Evolutionary conservation across 2,329 filamentous ascomycete genomes (phyloP).

Genomic region (Aureobasidium sp.): DNA sequence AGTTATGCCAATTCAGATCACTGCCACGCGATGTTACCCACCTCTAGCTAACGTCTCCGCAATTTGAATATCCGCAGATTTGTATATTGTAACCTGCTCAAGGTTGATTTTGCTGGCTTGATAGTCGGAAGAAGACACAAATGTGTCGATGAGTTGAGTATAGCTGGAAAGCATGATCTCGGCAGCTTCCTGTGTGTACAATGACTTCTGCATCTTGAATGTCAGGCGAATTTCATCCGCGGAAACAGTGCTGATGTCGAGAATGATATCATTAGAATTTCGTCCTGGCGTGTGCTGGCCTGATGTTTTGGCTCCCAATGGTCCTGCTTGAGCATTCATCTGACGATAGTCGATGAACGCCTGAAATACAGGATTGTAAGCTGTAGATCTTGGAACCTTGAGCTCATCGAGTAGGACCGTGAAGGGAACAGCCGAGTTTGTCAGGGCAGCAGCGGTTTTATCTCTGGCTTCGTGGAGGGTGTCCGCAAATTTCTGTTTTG

Average conservation of each 20-base stretch:
- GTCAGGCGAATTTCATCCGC: neutral
- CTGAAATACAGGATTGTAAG: constrained; percentile 33
- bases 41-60: neutral
- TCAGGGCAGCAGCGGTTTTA: constrained; percentile 23
- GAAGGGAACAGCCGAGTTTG: constrained; percentile 28
- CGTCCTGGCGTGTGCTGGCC: neutral
- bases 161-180: constrained; percentile 5
- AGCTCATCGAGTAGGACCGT: constrained; percentile 30
- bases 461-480: constrained; percentile 19
- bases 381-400: constrained; percentile 20
- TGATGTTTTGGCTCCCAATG: neutral
- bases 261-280: neutral
- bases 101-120: neutral
- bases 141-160: neutral
- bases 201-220: constrained; percentile 9
- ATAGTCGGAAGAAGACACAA: constrained; percentile 20
- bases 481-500: constrained; percentile 20
- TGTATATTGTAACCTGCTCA: neutral
- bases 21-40: no score
- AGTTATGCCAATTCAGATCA: no score
- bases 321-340: neutral
- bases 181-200: constrained; percentile 12
- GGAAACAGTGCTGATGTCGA: neutral
- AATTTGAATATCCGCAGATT: neutral
- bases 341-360: constrained; percentile 29